These are phyloP conservation scores for Pseudogymnoascus sp. DNA, from an alignment of 2,329 filamentous ascomycete genomes.

Conservation along the genomic window DNA sequence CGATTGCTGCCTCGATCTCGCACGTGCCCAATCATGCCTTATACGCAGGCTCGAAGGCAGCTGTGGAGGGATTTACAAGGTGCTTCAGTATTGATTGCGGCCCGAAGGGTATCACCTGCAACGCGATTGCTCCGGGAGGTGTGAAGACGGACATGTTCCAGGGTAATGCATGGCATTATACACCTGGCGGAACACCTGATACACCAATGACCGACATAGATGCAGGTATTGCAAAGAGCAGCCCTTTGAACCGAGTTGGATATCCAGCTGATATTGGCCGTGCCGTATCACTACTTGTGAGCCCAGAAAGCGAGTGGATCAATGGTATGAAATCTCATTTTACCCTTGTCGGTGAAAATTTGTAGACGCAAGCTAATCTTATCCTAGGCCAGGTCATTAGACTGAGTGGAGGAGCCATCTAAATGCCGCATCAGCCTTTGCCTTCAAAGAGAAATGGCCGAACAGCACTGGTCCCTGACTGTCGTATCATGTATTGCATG, in stretches of 20 bases:
- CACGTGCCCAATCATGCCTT: conserved; percentile 52
- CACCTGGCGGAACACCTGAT: conserved; percentile 44
- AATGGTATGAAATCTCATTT: conserved; percentile 40
- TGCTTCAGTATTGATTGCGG: conserved; percentile 59
- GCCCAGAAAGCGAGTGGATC: conserved; percentile 54
- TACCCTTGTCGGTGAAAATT: neutral
- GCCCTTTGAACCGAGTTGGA: conserved; percentile 51
- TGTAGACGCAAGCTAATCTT: conserved; percentile 6
- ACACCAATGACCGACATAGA: conserved; percentile 47
- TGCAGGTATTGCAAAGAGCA: conserved; percentile 44
- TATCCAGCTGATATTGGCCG: conserved; percentile 47
- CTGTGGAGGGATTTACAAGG: conserved; percentile 54
- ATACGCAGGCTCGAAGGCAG: conserved; percentile 56
- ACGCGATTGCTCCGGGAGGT: conserved; percentile 59
- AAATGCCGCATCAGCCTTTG: neutral
- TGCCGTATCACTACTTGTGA: conserved; percentile 46
- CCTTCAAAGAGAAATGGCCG: neutral
- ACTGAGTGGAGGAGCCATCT: conserved; percentile 18
- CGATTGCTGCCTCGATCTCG: conserved; percentile 50
- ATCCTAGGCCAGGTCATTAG: conserved; percentile 20
- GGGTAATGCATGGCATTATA: conserved; percentile 49
- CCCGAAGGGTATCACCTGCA: conserved; percentile 54
- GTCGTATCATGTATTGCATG: neutral
- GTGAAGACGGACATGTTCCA: conserved; percentile 62
- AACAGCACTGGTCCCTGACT: neutral